phyloP scores from a whole-genome alignment of 371 early-diverging fungal species.

The Mucor ambiguus region DNA sequence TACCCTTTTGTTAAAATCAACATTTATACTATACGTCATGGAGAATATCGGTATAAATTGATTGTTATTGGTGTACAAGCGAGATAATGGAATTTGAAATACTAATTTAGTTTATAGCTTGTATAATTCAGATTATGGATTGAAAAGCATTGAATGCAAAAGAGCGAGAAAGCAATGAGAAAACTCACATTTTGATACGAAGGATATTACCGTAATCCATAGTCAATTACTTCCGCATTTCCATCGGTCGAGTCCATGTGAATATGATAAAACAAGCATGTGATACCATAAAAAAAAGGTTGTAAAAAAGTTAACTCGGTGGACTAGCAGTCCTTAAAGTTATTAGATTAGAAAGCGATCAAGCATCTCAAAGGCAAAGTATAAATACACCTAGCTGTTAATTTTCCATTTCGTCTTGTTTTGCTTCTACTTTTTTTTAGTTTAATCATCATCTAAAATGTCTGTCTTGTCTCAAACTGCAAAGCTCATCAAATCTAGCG shows the following conservation, averaged over 20 bases:
- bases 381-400: neutral
- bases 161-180: neutral
- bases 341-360: neutral
- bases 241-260: constrained; percentile 22
- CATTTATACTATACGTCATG: constrained; percentile 15
- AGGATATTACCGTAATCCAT: constrained; percentile 8
- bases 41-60: constrained; percentile 6
- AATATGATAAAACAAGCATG: constrained; percentile 25
- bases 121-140: neutral
- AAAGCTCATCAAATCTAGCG: constrained; percentile 16
- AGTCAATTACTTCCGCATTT: constrained; percentile 17
- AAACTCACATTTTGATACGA: neutral
- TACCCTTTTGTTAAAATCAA: constrained; percentile 11
- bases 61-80: constrained; percentile 9
- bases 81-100: constrained; percentile 5
- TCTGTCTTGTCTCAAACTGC: constrained; percentile 13
- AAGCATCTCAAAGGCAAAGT: neutral
- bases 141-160: neutral
- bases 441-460: constrained; percentile 1
- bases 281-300: constrained; percentile 18
- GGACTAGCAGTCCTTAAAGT: constrained; percentile 11
- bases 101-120: constrained; percentile 3
- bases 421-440: constrained; percentile 13
- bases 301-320: constrained; percentile 8
- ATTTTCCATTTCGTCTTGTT: constrained; percentile 8